These are phyloP conservation scores for Ceratocystis eucalypticola DNA, from an alignment of 2,329 filamentous ascomycete genomes.

Conservation along the genomic window DNA sequence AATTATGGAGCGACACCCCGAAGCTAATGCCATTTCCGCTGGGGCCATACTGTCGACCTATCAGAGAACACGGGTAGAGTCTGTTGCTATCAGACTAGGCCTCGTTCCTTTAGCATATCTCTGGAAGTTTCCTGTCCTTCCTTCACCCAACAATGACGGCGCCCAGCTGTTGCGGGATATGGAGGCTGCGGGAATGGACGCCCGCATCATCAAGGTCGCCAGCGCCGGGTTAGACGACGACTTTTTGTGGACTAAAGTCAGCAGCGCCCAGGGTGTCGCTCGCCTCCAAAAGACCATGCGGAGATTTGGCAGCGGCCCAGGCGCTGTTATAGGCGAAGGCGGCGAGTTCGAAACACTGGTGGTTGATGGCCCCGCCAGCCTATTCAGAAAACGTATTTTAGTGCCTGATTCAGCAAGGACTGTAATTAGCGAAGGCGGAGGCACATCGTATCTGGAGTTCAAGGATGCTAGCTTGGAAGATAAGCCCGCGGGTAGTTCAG, in stretches of 20 bases:
- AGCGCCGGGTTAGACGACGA: conserved; percentile 73
- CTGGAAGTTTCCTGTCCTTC: conserved; percentile 78
- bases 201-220: conserved; percentile 89
- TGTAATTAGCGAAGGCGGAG: conserved; percentile 55
- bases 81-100: conserved; percentile 70
- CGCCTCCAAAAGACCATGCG: conserved; percentile 41
- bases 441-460: conserved; percentile 59
- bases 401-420: conserved; percentile 41
- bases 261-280: conserved; percentile 37
- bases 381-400: conserved; percentile 61
- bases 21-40: conserved; percentile 73
- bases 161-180: conserved; percentile 65
- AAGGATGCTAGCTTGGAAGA: conserved; percentile 39
- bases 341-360: conserved; percentile 94
- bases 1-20: conserved; percentile 56
- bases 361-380: conserved; percentile 55
- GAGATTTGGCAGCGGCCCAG: conserved; percentile 46
- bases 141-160: conserved; percentile 34
- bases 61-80: conserved; percentile 90
- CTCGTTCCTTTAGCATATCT: conserved; percentile 73
- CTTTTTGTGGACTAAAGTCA: conserved; percentile 71
- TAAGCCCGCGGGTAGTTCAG: conserved; percentile 25
- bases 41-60: conserved; percentile 92
- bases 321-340: conserved; percentile 75
- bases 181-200: conserved; percentile 61